Base-by-base conservation (phyloP, 1,284 basidiomycete species). In the Apiotrichum siamense region DNA sequence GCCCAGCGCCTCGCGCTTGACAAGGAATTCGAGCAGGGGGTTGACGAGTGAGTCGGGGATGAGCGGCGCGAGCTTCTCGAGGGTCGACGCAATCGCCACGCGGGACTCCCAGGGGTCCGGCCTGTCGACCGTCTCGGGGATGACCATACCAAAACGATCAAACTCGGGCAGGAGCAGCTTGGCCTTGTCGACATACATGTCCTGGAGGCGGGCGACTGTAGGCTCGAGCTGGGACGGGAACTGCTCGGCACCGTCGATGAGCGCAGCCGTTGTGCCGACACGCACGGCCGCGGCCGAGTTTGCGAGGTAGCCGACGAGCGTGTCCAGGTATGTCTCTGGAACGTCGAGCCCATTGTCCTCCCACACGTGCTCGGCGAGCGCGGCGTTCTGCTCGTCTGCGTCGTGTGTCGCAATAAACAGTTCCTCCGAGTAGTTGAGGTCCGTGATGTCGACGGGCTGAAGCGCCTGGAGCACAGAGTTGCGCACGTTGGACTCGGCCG, bases 301-400 rank as follows among this genome's bases (percentile, higher is more conserved):
- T 26, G 81, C 87, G 23, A 97, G 79, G 65, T 84, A 88, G 0
- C 74, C 70, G 11, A 90, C 69, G 17, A 97, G 75, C 38, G 79
- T 76, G 2, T 71, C 68, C 1, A 89, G 74, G 70, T 85, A 96
- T 4, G 71, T 73, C 61, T 88, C 87, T 0, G 88, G 83, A 7
- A 96, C 83, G 64, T 97, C 91, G 32, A 98, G 74, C 12, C 88
- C 93, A 62, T 98, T 98, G 64, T 98, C 96, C 52, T 96, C 92
- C 94, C 93, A 98, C 12, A 92, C 72, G 62, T 86, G 83, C 25
- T 78, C 77, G 9, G 93, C 93, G 35, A 97, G 76, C 39, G 85
- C 79, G 0, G 85, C 84, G 60, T 96, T 97, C 65, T 94, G 88
- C 60, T 91, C 88, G 67, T 98, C 94, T 7, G 82, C 81, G 58